phyloP scores from a whole-genome alignment of 495 filamentous ascomycete genomes.

The Aeminium ludgeri region DNA sequence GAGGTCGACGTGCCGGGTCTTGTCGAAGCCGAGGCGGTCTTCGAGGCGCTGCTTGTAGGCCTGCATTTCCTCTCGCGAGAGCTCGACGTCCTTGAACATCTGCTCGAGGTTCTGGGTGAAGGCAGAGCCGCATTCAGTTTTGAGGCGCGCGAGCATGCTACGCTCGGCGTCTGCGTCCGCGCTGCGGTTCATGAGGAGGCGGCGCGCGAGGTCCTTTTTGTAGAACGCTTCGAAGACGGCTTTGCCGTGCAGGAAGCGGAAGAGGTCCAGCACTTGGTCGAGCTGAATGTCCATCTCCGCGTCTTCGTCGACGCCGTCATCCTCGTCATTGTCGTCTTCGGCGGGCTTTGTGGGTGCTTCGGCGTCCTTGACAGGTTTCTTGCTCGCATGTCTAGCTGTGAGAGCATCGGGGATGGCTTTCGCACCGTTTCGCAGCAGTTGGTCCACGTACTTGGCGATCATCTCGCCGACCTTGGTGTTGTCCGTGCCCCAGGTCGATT shows the following conservation, averaged over 20 bases:
- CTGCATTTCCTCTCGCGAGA: slow-evolving; percentile 67
- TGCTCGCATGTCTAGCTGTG: slow-evolving; percentile 18
- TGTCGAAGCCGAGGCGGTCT: slow-evolving; percentile 29
- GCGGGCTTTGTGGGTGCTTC: slow-evolving; percentile 1
- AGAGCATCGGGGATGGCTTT: slow-evolving; percentile 53
- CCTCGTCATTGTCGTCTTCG: slow-evolving; percentile 38
- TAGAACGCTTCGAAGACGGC: slow-evolving; percentile 98
- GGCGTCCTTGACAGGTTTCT: background rate
- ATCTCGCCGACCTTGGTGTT: slow-evolving; percentile 93
- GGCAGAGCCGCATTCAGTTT: slow-evolving; percentile 77
- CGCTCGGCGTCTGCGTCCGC: slow-evolving; percentile 89
- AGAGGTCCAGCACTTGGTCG: slow-evolving; percentile 80
- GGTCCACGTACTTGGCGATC: slow-evolving; percentile 94
- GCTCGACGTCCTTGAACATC: slow-evolving; percentile 97
- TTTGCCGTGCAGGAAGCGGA: slow-evolving; percentile 93
- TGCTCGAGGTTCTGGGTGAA: slow-evolving; percentile 95
- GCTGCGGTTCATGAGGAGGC: slow-evolving; percentile 76
- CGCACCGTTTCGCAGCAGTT: slow-evolving; percentile 68
- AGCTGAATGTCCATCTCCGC: slow-evolving; percentile 76
- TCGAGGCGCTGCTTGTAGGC: slow-evolving; percentile 48
- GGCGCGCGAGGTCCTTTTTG: slow-evolving; percentile 83
- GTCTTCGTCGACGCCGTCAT: slow-evolving; percentile 58
- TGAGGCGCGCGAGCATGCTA: slow-evolving; percentile 81
- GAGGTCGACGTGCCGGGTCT: slow-evolving; percentile 46
- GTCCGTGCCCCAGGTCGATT: slow-evolving; percentile 51